Conservation (phyloP, 495 filamentous ascomycete genomes). For the Penicillium nucicola region DNA sequence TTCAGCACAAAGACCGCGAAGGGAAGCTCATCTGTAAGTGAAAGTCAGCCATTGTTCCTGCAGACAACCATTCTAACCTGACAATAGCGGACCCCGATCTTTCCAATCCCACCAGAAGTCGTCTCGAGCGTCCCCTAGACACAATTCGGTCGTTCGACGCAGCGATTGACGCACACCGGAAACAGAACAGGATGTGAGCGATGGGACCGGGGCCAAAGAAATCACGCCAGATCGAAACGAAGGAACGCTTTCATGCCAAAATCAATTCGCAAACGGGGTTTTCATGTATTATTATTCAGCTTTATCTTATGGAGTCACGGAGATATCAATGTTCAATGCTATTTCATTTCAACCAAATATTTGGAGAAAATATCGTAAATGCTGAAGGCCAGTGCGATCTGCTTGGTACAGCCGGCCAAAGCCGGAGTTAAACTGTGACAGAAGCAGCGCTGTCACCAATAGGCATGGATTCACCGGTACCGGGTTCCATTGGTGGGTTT, state of each 20-base stretch:
- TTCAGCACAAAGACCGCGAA: slow-evolving; percentile 74
- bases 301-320: not conserved
- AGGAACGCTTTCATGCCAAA: slow-evolving; percentile 7
- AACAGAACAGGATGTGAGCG: slow-evolving; percentile 22
- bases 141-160: slow-evolving; percentile 91
- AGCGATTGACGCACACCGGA: slow-evolving; percentile 65
- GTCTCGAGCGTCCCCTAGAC: slow-evolving; percentile 87
- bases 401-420: no score
- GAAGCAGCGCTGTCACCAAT: no score
- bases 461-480: no score
- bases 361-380: no score
- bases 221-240: slow-evolving; percentile 6
- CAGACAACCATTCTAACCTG: slow-evolving; percentile 31
- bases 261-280: slow-evolving; percentile 3
- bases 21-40: slow-evolving; percentile 79
- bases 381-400: no score
- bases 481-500: no score
- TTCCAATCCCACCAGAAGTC: slow-evolving; percentile 69
- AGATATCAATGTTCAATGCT: not conserved
- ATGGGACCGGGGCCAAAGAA: not conserved
- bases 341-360: not conserved
- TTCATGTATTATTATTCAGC: slow-evolving; percentile 11
- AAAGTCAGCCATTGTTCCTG: not conserved
- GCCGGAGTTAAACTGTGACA: no score
- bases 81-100: slow-evolving; percentile 36